phyloP scores from a whole-genome alignment of 768 basidiomycete species.

The Pilatotrama ljubarskyi region DNA sequence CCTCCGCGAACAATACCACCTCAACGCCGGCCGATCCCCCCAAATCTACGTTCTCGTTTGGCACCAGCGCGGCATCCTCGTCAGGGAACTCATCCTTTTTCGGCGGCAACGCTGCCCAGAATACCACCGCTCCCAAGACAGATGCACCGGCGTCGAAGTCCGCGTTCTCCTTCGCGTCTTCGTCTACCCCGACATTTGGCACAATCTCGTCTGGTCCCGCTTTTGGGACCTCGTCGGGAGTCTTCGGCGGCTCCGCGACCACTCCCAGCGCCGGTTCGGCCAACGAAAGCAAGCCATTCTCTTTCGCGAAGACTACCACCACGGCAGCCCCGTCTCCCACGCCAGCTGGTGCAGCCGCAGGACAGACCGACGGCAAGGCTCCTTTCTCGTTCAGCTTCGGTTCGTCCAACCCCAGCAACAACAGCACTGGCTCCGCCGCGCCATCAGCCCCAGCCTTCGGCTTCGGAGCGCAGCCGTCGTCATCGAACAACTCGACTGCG shows the following conservation, averaged over 20 bases:
- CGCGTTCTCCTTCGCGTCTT: background rate
- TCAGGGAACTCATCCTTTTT: background rate
- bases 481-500: background rate
- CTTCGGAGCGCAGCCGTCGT: constrained; percentile 13
- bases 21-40: constrained; percentile 8
- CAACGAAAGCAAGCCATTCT: constrained; percentile 15
- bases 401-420: background rate
- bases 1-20: background rate
- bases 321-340: background rate
- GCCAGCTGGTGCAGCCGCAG: background rate
- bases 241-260: background rate
- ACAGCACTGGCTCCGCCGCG: constrained; percentile 6
- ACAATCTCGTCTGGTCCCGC: constrained; percentile 17
- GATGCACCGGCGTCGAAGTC: background rate
- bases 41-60: constrained; percentile 20
- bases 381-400: constrained; percentile 20
- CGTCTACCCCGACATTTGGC: constrained; percentile 26
- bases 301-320: constrained; percentile 13
- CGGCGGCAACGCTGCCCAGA: background rate
- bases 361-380: constrained; percentile 8
- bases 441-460: constrained; percentile 5
- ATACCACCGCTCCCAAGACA: background rate
- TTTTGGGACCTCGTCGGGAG: background rate
- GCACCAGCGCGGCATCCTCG: background rate
- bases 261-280: background rate